Conservation (phyloP, 2,329 filamentous ascomycete genomes). For the Didymella arachidicola region DNA sequence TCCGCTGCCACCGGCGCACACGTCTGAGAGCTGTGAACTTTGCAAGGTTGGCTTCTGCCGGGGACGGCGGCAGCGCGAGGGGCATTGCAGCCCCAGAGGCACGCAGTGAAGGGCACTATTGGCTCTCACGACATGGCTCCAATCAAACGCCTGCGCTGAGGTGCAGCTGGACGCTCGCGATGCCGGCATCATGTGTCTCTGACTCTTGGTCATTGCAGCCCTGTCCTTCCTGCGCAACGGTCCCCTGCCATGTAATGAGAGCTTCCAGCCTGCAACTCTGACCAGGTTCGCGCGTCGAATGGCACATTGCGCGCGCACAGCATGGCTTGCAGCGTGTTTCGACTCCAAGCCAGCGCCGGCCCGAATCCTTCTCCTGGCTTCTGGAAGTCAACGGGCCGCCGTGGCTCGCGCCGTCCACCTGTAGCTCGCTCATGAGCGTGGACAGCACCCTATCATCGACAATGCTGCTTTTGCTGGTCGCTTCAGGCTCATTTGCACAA, state of each 20-base stretch:
- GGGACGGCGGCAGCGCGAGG: conserved; percentile 9
- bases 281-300: conserved; percentile 15
- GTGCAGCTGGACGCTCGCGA: background rate
- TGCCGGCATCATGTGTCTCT: conserved; percentile 2
- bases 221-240: conserved; percentile 9
- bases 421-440: conserved; percentile 24
- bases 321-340: conserved; percentile 16
- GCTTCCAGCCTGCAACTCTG: conserved; percentile 8
- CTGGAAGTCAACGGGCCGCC: conserved; percentile 24
- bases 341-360: conserved; percentile 10
- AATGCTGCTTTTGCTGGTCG: conserved; percentile 15
- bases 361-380: conserved; percentile 17
- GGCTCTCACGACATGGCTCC: conserved; percentile 7
- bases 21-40: background rate
- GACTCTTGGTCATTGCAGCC: background rate
- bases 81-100: conserved; percentile 7
- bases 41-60: conserved; percentile 7
- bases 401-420: conserved; percentile 26
- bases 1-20: conserved; percentile 3
- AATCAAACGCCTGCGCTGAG: conserved; percentile 8
- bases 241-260: conserved; percentile 4
- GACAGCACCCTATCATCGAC: conserved; percentile 11
- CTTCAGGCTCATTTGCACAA: conserved; percentile 1
- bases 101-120: conserved; percentile 4
- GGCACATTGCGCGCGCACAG: conserved; percentile 8